Conservation (phyloP, 179 eudicot genomes). For the Beta corolliflora region DNA sequence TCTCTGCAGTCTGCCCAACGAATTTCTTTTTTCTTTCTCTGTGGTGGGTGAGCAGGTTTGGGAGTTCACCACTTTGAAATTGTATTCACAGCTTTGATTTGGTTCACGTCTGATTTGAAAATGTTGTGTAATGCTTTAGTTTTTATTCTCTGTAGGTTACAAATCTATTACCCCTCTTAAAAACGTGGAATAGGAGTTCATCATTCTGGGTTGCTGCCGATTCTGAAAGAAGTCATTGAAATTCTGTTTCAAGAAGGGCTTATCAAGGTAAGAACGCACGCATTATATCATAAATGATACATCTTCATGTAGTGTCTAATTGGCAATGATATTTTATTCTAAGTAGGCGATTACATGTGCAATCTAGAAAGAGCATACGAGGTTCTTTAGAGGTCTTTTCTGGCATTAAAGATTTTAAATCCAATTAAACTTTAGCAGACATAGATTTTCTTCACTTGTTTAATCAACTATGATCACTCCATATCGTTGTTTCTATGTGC, state of each 20-base stretch:
- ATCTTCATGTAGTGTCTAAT: not conserved
- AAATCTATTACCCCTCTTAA: constrained; percentile 88
- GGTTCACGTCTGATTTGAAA: not conserved
- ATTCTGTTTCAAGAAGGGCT: constrained; percentile 97
- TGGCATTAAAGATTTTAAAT: not conserved
- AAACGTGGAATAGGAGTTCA: constrained; percentile 99
- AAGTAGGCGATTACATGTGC: not conserved
- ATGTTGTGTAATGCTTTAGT: not conserved
- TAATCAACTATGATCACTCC: not conserved
- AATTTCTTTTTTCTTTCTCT: not conserved
- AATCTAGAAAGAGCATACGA: not conserved
- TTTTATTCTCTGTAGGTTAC: constrained; percentile 60
- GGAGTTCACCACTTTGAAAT: not conserved
- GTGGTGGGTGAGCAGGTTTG: not conserved
- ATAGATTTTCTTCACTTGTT: not conserved
- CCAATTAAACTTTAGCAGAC: not conserved
- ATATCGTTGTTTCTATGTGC: not conserved
- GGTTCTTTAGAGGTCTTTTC: not conserved
- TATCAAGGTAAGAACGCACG: constrained; percentile 66
- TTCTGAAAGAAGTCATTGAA: constrained; percentile 96
- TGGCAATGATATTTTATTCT: not conserved
- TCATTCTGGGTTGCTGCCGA: constrained; percentile 99
- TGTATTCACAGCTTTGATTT: not conserved
- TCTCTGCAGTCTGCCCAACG: not conserved
- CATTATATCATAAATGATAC: not conserved